Base-by-base conservation (phyloP, 129 eudicot species). In the Tagetes erecta region DNA sequence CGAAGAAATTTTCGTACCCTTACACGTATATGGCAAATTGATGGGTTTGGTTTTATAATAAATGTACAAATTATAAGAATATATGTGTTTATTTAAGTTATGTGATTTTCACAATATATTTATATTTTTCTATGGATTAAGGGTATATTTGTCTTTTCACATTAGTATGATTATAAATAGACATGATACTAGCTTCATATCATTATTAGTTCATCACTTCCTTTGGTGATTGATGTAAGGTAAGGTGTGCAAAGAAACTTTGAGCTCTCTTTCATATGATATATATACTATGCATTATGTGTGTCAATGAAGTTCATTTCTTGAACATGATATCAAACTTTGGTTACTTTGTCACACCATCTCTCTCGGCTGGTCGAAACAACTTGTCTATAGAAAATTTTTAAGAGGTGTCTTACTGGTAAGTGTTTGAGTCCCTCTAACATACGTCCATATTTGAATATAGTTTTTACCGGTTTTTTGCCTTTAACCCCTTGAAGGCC, bases 11-110 rank as follows among this genome's bases (percentile, higher is more conserved):
- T 60, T 72, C 69, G 74, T 79, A 56, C 86, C 74, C 81, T 40
- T 47, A 76, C 86, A 84, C 91, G 84, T 87, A 84, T 87, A 81
- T 67, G 83, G 78, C 70, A 80, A 49, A 27, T 79, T 20, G 83
- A 79, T 38, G 68, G 42, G 74, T 65, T 42, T 30, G 70, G 37
- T 72, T 36, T 72, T 63, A 55, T 20, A 72, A 14, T 72, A 64
- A 65, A 64, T 55, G 68, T 55, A 64, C 76, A 64, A 64, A 39
- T 71, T 70, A 53, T 31, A 2, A 62, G 78, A 79, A 72, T 79
- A 42, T 53, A 39, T 50, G 8, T 64, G 38, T 52, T 44, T 3
- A 69, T 44, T 71, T 55, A 7, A 68, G 71, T 74, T 62, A 6
- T 47, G 67, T 74, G 72, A 52, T 75, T 74, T 78, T 64, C 83